Base-by-base conservation (phyloP, 2,329 filamentous ascomycete genomes). In the Apiospora koreana region DNA sequence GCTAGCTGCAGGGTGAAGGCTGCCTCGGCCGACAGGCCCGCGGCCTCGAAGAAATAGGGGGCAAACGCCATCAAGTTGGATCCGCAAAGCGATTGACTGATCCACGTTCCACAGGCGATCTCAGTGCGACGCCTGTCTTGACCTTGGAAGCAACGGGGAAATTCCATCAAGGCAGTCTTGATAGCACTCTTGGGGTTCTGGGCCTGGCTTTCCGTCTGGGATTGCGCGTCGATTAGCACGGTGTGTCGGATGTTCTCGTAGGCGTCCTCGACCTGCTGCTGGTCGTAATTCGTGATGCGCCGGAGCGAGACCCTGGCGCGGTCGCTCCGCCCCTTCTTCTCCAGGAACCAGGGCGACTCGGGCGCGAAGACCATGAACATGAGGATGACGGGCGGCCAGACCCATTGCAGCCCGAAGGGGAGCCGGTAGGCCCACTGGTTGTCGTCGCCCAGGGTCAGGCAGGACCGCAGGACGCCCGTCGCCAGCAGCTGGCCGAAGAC, bases 361-460 rank as follows among this genome's bases (percentile, higher is more conserved):
- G 82, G 82, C 14, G 80, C 80, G 64, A 83, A 79, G 21, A 74
- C 46, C 4, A 80, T 73, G 2, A 74, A 74, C 0, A 80, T 54
- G 21, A 83, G 69, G 0, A 84, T 73, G 1, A 79, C 78, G 0
- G 79, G 72, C 0, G 80, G 79, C 76, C 79, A 83, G 0, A 79
- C 70, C 82, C 82, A 84, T 73, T 83, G 81, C 8, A 83, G 68
- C 0, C 77, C 81, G 67, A 81, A 84, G 1, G 82, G 81, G 14
- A 75, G 80, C 7, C 80, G 76, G 69, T 81, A 83, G 1, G 78
- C 77, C 81, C 80, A 82, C 65, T 74, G 64, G 42, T 69, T 65
- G 58, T 82, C 68, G 4, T 75, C 75, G 0, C 70, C 71, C 25
- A 73, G 72, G 31, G 73, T 68, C 6, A 80, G 67, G 16, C 83